These are phyloP conservation scores for Paxillus ammoniavirescens DNA, from an alignment of 768 basidiomycete species.

Conservation along the genomic window DNA sequence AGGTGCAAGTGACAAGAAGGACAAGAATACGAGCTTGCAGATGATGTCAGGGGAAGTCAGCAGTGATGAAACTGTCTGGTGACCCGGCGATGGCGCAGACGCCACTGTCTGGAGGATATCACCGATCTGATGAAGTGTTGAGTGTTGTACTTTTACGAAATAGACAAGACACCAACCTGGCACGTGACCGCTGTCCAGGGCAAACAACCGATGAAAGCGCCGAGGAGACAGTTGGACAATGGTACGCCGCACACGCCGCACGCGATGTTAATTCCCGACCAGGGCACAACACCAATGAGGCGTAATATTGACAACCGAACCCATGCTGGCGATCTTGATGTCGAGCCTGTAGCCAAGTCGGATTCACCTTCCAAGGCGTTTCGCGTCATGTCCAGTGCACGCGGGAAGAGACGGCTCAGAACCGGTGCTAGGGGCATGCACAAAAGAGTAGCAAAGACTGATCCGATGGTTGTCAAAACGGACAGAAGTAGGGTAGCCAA, in stretches of 20 bases:
- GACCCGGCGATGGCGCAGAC: constrained; percentile 62
- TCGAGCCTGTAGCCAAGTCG: constrained; percentile 37
- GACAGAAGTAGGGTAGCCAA: constrained; percentile 82
- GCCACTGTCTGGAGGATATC: constrained; percentile 86
- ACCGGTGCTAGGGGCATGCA: constrained; percentile 83
- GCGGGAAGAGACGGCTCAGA: constrained; percentile 77
- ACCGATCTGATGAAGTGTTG: constrained; percentile 56
- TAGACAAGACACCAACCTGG: constrained; percentile 51
- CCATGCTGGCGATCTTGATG: constrained; percentile 55
- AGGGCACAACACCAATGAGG: constrained; percentile 90
- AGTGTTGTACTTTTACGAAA: constrained; percentile 15
- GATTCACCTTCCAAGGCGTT: constrained; percentile 72
- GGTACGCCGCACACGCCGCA: constrained; percentile 89
- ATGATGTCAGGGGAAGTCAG: constrained; percentile 82
- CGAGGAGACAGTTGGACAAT: constrained; percentile 70
- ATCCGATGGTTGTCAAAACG: constrained; percentile 83
- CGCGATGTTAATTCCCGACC: constrained; percentile 97
- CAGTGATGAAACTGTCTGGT: constrained; percentile 83
- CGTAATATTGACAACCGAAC: constrained; percentile 84
- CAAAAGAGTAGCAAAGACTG: constrained; percentile 75
- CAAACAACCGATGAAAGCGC: constrained; percentile 78
- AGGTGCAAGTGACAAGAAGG: constrained; percentile 82
- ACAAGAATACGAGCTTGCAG: constrained; percentile 78
- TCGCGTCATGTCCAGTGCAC: constrained; percentile 82
- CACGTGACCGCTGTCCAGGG: constrained; percentile 94